A percentile compares a stretch with the other conserved stretches of the same genome.
phyloP scores from a whole-genome alignment of 1,284 basidiomycete species.

The Leccinum angustisporum region DNA sequence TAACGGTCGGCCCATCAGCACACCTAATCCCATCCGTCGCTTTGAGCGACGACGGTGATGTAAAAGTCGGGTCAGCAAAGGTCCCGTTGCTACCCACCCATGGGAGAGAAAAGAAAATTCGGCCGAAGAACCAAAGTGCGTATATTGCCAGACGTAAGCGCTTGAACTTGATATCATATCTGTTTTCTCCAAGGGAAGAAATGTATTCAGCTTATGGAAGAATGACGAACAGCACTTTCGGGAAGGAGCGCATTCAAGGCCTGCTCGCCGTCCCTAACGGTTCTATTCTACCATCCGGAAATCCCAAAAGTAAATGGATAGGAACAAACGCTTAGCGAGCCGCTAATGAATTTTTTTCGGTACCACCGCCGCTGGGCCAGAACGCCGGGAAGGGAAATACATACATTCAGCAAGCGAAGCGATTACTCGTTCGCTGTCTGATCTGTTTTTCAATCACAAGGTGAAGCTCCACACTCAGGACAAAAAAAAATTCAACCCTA shows the following conservation, averaged over 20 bases:
- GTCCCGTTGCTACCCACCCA: slow-evolving; percentile 6
- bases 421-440: slow-evolving; percentile 3
- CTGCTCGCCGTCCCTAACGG: slow-evolving; percentile 1
- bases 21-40: not conserved
- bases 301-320: slow-evolving; percentile 7
- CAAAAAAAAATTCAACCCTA: not conserved
- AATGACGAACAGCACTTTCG: slow-evolving; percentile 8
- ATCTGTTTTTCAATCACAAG: not conserved
- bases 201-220: slow-evolving; percentile 10
- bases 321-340: not conserved
- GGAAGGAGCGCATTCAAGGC: slow-evolving; percentile 13
- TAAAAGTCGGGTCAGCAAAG: slow-evolving; percentile 13
- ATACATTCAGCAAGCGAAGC: not conserved
- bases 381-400: slow-evolving; percentile 1
- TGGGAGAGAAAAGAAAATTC: slow-evolving; percentile 2
- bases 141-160: slow-evolving; percentile 26
- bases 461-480: not conserved
- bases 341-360: not conserved
- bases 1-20: not conserved
- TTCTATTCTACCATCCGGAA: slow-evolving; percentile 12
- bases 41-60: slow-evolving; percentile 9
- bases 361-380: not conserved
- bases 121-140: slow-evolving; percentile 12
- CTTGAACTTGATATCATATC: not conserved
- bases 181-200: not conserved